These are phyloP conservation scores for Nidula microcarpa DNA, from an alignment of 768 basidiomycete species.

Conservation along the genomic window DNA sequence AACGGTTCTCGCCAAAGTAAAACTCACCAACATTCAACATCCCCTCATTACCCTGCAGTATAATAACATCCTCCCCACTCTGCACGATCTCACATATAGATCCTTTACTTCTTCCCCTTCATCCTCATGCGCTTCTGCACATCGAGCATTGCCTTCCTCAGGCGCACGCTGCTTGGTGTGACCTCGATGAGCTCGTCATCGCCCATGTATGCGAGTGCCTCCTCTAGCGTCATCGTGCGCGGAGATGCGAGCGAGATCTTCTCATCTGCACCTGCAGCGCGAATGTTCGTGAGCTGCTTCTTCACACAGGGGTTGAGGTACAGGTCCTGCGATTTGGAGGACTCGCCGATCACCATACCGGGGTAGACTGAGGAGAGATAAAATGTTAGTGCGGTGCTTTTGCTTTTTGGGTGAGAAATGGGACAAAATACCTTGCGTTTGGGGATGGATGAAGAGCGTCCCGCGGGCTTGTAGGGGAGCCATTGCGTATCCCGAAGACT, in stretches of 20 bases:
- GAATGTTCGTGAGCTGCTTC: conserved; percentile 48
- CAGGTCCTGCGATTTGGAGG: conserved; percentile 40
- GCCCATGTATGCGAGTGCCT: conserved; percentile 44
- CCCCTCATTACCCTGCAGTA: no score
- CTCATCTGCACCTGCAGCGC: conserved; percentile 45
- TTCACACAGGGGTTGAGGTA: conserved; percentile 45
- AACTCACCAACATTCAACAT: no score
- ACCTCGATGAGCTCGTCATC: conserved; percentile 49
- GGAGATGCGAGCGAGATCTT: conserved; percentile 46
- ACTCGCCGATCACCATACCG: conserved; percentile 51
- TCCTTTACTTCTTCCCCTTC: conserved; percentile 16
- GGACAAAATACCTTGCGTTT: conserved; percentile 29
- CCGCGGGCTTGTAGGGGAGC: conserved; percentile 47
- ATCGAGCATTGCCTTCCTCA: conserved; percentile 40
- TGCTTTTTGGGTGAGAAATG: neutral
- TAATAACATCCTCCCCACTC: no score
- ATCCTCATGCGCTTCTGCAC: conserved; percentile 26
- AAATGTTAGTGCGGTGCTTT: neutral
- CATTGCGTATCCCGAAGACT: conserved; percentile 45
- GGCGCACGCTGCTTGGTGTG: conserved; percentile 35
- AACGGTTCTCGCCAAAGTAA: no score
- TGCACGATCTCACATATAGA: no score
- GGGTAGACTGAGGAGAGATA: conserved; percentile 33
- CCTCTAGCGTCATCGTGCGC: conserved; percentile 40
- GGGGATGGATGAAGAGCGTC: conserved; percentile 40